Base-by-base conservation (phyloP, 2,329 filamentous ascomycete genomes). In the Ophiostoma piceae region DNA sequence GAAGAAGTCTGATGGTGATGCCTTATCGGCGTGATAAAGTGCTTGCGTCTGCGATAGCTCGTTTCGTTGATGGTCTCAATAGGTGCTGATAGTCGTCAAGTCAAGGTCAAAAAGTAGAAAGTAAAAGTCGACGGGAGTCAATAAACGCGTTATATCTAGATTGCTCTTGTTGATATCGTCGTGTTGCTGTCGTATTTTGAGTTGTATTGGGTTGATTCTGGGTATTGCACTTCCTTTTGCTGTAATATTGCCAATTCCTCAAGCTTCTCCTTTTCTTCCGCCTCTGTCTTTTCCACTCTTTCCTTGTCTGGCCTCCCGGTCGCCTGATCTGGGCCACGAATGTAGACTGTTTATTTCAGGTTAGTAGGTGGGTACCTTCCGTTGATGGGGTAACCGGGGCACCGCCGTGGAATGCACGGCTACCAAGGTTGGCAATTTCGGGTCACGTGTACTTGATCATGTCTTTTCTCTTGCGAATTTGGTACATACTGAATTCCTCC, bases 361-460 rank as follows among this genome's bases (percentile, higher is more conserved):
- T 65, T 70, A 70, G 68, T 35, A 26, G 66, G 67, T 71, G 67
- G 70, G 64, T n/a, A 35, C 1, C 7, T 64, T 2, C 6, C 26
- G 72, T 72, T 73, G 71, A 62, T 67, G 51, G 71, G 68, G 71
- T 67, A 72, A 73, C 72, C 47, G 60, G 65, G 26, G 66, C 57
- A 62, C 22, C 32, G 22, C 22, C 51, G 51, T 62, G 26, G 57
- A 62, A 62, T 62, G 57, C 19, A 7, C 43, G 16, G 14, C 41
- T 41, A 11, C 39, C 11, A 14, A 47, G 1, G 16, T 6, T 47
- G 16, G 16, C 4, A 47, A 47, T 7, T 16, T n/a, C 1, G 2
- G 4, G 19, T 47, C 57, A 62, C 57, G 57, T 62, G 57, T 5
- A n/a, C 16, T 47, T 19, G 14, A 19, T 19, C n/a, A 6, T 7